Evolutionary conservation across 306 rosid species (phyloP).

Genomic region (Ochetophila trinervis): DNA sequence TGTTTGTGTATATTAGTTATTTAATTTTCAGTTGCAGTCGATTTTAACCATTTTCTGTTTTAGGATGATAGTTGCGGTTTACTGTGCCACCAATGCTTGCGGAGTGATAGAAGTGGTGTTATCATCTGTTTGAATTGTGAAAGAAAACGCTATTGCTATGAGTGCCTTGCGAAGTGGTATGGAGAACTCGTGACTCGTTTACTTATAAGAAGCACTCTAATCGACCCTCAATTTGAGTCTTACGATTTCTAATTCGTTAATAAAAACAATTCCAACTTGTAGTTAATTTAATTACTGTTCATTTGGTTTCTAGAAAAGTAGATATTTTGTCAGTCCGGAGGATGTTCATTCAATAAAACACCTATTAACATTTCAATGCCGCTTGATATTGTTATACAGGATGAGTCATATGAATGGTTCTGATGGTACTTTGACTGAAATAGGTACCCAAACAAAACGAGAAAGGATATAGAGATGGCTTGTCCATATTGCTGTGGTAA

Average conservation of each 20-base stretch:
- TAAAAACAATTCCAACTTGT: too few species aligned
- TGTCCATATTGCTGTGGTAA: slow-evolving; percentile 56
- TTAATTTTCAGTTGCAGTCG: slow-evolving; percentile 7
- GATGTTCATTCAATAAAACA: slow-evolving; percentile 3
- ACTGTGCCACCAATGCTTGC: slow-evolving; percentile 61
- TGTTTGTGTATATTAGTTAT: neutral
- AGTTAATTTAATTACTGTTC: too few species aligned
- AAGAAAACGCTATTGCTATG: slow-evolving; percentile 54
- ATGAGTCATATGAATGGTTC: slow-evolving; percentile 20
- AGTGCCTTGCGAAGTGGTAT: slow-evolving; percentile 64
- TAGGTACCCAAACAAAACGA: slow-evolving; percentile 58
- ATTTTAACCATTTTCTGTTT: slow-evolving; percentile 22
- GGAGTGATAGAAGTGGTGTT: slow-evolving; percentile 33
- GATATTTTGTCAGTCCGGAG: neutral
- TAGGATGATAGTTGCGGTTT: slow-evolving; percentile 38
- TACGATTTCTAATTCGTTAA: neutral
- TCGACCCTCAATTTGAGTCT: neutral
- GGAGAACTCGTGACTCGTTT: slow-evolving; percentile 7
- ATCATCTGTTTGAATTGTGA: slow-evolving; percentile 48
- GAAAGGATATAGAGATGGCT: slow-evolving; percentile 41
- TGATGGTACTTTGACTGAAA: slow-evolving; percentile 23
- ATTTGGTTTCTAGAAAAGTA: neutral
- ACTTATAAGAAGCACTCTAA: neutral
- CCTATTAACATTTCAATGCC: slow-evolving; percentile 2
- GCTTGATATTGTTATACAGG: neutral